Conservation (phyloP, 2,329 filamentous ascomycete genomes). For the Trichophyton rubrum region DNA sequence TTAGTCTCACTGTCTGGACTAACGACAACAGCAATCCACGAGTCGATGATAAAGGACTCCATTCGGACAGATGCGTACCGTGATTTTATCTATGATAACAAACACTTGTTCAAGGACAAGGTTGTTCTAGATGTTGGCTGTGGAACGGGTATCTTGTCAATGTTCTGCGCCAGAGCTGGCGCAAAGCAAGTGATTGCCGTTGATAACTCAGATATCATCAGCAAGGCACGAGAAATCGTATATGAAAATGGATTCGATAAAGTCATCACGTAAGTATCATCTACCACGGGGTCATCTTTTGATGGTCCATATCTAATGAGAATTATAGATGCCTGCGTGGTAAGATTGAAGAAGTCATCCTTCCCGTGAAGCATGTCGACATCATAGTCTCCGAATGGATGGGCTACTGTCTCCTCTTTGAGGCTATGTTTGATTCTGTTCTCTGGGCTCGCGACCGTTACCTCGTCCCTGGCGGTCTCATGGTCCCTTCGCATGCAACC, state of each 20-base stretch:
- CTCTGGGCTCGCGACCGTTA: slow-evolving; percentile 80
- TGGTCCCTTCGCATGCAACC: slow-evolving; percentile 76
- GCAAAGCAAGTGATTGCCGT: slow-evolving; percentile 79
- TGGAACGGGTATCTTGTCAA: slow-evolving; percentile 71
- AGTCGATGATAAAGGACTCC: slow-evolving; percentile 86
- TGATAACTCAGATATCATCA: slow-evolving; percentile 81
- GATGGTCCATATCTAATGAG: background rate
- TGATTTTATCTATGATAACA: slow-evolving; percentile 89
- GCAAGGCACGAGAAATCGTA: slow-evolving; percentile 73
- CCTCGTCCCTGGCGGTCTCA: slow-evolving; percentile 63
- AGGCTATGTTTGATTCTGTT: slow-evolving; percentile 91
- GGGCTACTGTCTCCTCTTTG: slow-evolving; percentile 86
- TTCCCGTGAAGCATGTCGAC: slow-evolving; percentile 71
- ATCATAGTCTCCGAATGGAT: slow-evolving; percentile 98
- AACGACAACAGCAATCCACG: slow-evolving; percentile 63
- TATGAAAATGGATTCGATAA: slow-evolving; percentile 64
- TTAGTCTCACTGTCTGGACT: background rate
- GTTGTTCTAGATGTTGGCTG: slow-evolving; percentile 85
- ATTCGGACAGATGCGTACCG: slow-evolving; percentile 84
- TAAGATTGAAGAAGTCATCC: slow-evolving; percentile 72
- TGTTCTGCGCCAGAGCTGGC: slow-evolving; percentile 88
- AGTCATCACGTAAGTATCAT: slow-evolving; percentile 48
- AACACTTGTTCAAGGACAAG: slow-evolving; percentile 73
- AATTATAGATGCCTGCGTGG: slow-evolving; percentile 54
- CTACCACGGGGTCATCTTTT: background rate